A percentile compares a stretch with the other conserved stretches of the same genome.
These are phyloP conservation scores for Aspergillus diversus DNA, from an alignment of 495 filamentous ascomycete species.

Conservation along the genomic window DNA sequence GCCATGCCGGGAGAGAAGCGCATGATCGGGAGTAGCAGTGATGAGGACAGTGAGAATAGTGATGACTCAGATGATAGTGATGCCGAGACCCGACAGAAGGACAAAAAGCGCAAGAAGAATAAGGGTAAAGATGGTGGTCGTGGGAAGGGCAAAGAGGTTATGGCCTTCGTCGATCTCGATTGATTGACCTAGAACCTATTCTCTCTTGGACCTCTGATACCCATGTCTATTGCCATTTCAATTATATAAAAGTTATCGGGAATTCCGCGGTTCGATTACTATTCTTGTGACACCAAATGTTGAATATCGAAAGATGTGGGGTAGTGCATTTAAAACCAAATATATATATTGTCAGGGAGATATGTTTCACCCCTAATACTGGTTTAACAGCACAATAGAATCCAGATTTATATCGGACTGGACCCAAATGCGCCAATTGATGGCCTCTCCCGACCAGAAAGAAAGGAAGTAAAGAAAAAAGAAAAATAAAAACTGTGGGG, in stretches of 20 bases:
- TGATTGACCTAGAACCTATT: conserved; percentile 32
- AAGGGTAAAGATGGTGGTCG: conserved; percentile 57
- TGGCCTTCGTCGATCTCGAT: conserved; percentile 68
- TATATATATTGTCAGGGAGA: too few species aligned
- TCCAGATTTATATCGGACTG: too few species aligned
- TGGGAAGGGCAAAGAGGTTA: conserved; percentile 57
- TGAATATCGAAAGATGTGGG: too few species aligned
- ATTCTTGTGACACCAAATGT: too few species aligned
- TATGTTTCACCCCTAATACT: too few species aligned
- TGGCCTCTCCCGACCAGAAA: too few species aligned
- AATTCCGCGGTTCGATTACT: neutral
- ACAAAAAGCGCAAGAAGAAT: conserved; percentile 59
- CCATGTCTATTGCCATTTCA: conserved; percentile 15
- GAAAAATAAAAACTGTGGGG: too few species aligned
- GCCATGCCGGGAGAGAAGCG: conserved; percentile 39
- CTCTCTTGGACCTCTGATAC: conserved; percentile 29
- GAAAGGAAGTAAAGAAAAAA: too few species aligned
- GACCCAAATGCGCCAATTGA: too few species aligned
- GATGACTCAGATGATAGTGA: conserved; percentile 48
- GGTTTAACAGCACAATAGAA: too few species aligned
- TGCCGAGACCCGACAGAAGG: conserved; percentile 35
- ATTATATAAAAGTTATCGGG: neutral
- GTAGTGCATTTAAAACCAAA: too few species aligned
- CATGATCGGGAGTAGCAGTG: conserved; percentile 43
- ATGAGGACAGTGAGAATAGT: conserved; percentile 46